Percentiles rank a stretch among this genome's conserved stretches.
These are phyloP conservation scores for Jatropha multifida DNA, from an alignment of 441 rosid species.

Conservation along the genomic window DNA sequence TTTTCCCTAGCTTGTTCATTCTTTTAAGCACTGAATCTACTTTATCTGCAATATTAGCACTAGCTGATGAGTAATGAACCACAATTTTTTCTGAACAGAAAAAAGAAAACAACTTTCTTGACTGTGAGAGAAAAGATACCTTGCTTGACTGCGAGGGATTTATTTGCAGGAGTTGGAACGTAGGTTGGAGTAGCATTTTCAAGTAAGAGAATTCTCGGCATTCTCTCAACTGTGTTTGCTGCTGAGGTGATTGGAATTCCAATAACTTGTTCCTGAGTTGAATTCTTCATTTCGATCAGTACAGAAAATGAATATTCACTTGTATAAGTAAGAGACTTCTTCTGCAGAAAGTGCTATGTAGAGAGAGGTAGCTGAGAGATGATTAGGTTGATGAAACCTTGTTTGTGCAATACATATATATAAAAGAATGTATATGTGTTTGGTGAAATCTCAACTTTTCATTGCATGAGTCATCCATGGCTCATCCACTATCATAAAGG, in stretches of 20 bases:
- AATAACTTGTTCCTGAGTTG: slow-evolving; percentile 28
- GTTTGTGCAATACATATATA: slow-evolving; percentile 21
- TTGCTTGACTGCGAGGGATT: slow-evolving; percentile 30
- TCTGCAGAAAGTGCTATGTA: background rate
- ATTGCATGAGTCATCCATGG: slow-evolving; percentile 41
- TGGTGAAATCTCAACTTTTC: slow-evolving; percentile 21
- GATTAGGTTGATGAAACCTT: slow-evolving; percentile 22
- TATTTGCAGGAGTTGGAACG: slow-evolving; percentile 37
- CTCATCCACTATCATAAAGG: slow-evolving; percentile 33
- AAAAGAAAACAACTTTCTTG: background rate
- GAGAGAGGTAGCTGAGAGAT: background rate
- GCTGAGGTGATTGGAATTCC: slow-evolving; percentile 32
- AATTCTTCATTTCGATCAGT: slow-evolving; percentile 33
- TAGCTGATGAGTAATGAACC: background rate
- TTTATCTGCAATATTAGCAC: slow-evolving; percentile 28
- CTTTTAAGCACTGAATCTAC: slow-evolving; percentile 35
- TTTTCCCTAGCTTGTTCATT: slow-evolving; percentile 48
- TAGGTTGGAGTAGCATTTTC: slow-evolving; percentile 22
- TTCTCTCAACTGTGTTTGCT: slow-evolving; percentile 22
- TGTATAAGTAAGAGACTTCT: background rate
- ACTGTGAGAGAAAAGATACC: slow-evolving; percentile 6
- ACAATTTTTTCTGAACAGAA: background rate
- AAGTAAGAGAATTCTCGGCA: slow-evolving; percentile 29
- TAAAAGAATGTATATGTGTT: slow-evolving; percentile 11
- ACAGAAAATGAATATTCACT: background rate